A percentile compares a stretch with the other conserved stretches of the same genome.
Conservation (phyloP, 1,139 yeast genomes). For the Yamadazyma dendronema region DNA sequence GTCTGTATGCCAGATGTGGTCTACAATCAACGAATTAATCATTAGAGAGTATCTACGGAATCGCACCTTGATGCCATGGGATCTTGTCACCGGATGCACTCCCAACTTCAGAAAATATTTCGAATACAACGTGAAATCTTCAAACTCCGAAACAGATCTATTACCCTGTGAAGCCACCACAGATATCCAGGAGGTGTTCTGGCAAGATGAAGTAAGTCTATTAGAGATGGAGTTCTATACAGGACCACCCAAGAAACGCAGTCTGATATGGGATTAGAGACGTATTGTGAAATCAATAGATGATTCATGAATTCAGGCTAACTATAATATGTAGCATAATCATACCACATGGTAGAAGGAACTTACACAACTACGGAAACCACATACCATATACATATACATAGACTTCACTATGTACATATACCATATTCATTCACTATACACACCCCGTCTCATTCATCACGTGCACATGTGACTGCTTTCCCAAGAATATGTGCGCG, state of each 20-base stretch:
- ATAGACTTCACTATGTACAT: too few species aligned
- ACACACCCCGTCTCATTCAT: too few species aligned
- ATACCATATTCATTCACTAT: too few species aligned
- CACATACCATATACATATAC: too few species aligned
- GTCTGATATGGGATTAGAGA: constrained; percentile 18
- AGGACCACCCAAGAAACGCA: constrained; percentile 17
- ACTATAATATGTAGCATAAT: neutral
- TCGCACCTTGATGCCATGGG: constrained; percentile 16
- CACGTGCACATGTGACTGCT: constrained; percentile 32
- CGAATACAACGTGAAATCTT: constrained; percentile 1
- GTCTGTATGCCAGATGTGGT: constrained; percentile 33
- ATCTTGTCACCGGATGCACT: constrained; percentile 19
- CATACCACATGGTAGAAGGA: neutral
- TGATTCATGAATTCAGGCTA: neutral
- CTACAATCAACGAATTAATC: constrained; percentile 28
- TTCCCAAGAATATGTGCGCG: constrained; percentile 7
- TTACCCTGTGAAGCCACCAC: neutral
- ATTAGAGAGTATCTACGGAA: constrained; percentile 15
- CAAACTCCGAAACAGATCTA: neutral
- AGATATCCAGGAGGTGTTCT: constrained; percentile 15
- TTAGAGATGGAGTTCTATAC: constrained; percentile 33
- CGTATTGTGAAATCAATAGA: neutral
- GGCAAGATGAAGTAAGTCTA: constrained; percentile 29
- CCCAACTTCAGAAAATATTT: constrained; percentile 4
- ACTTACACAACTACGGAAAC: too few species aligned